These are phyloP conservation scores for Chrysopogon serrulatus DNA, from an alignment of 176 grass and related monocot species.

Conservation along the genomic window DNA sequence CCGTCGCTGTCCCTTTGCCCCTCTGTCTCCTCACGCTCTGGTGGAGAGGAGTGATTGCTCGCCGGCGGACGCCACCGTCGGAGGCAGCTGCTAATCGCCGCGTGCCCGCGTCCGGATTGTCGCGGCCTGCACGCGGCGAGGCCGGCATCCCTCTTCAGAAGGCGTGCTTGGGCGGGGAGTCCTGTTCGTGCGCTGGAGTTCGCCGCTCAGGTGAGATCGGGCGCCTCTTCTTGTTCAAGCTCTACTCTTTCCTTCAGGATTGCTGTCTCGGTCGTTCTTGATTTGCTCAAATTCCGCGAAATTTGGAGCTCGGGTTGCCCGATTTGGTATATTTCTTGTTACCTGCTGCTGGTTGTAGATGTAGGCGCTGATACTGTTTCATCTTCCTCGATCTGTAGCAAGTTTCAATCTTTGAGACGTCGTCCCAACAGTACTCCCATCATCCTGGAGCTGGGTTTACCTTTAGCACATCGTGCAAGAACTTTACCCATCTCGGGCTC, in stretches of 20 bases:
- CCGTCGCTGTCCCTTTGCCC: background rate
- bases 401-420: background rate
- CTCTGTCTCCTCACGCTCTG: background rate
- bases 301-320: background rate
- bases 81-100: background rate
- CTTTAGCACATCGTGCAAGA: background rate
- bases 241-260: background rate
- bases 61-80: background rate
- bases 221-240: background rate
- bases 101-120: background rate
- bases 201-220: background rate
- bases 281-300: background rate
- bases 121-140: background rate
- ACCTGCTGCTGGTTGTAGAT: background rate
- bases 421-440: background rate
- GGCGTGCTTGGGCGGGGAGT: background rate
- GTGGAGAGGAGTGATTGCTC: background rate
- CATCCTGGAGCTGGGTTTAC: conserved; percentile 4
- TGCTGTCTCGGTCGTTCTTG: background rate
- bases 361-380: background rate
- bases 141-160: background rate
- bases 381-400: background rate
- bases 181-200: background rate
- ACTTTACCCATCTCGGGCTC: background rate
- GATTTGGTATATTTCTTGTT: background rate